A percentile compares a stretch with the other conserved stretches of the same genome.
Conservation (phyloP, 1,139 yeast species). For the Yamadazyma sp. region DNA sequence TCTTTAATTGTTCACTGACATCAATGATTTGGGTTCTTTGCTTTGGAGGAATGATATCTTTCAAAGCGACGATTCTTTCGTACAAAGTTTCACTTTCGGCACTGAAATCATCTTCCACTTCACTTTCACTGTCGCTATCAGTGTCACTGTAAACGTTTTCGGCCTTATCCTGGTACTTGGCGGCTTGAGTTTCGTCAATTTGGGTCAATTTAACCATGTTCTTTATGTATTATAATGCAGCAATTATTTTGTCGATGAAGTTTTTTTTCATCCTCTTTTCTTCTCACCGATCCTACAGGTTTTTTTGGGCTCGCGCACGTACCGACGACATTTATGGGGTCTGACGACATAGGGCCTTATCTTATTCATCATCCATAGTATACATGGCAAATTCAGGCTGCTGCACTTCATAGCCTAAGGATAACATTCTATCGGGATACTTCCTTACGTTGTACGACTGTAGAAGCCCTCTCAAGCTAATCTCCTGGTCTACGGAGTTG, state of each 20-base stretch:
- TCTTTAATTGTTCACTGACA: constrained; percentile 34
- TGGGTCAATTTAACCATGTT: constrained; percentile 76
- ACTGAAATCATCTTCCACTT: constrained; percentile 73
- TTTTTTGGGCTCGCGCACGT: not conserved
- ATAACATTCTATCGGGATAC: constrained; percentile 53
- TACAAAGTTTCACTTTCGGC: constrained; percentile 76
- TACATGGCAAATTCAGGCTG: constrained; percentile 10
- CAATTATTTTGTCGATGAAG: constrained; percentile 15
- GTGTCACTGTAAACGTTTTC: constrained; percentile 25
- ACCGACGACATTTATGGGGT: not conserved
- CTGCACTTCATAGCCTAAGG: constrained; percentile 49
- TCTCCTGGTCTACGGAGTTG: constrained; percentile 83
- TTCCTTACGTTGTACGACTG: constrained; percentile 73
- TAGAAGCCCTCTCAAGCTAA: constrained; percentile 75
- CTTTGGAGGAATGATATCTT: constrained; percentile 87
- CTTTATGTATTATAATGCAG: constrained; percentile 4
- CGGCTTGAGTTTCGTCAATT: constrained; percentile 57
- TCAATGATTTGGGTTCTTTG: constrained; percentile 59
- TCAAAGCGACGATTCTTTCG: constrained; percentile 88
- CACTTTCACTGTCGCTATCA: constrained; percentile 57
- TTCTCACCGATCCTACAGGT: not conserved
- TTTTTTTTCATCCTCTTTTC: constrained; percentile 5
- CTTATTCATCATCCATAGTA: constrained; percentile 12
- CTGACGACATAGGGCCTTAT: not conserved
- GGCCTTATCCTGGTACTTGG: constrained; percentile 28